Base-by-base conservation (phyloP, 148 eudicot species). In the Cornus kousa region DNA sequence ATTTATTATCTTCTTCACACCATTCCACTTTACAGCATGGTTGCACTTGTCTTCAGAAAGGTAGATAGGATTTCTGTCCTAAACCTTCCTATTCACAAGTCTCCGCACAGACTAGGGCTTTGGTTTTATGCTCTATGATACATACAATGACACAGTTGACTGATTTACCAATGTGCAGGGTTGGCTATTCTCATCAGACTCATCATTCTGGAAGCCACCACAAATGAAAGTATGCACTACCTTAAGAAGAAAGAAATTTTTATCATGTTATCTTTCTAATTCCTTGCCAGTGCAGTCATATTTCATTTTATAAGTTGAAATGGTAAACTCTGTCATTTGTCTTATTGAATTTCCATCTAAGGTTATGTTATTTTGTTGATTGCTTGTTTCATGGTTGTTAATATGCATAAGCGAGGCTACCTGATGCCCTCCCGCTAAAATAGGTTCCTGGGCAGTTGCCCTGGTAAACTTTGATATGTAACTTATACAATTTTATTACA, bases 161-260 rank as follows among this genome's bases (percentile, higher is more conserved):
- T 72, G 24, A 57, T 75, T 70, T 10, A 24, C 59, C 35, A 28
- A 69, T 74, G 16, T 88, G 86, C 91, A 97, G 99, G 99, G 99
- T 71, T 97, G 99, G 99, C 91, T 97, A 62, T 97, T 97, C 81
- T 97, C 90, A 83, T 86, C 99, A 62, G 97, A 90, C 67, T 92
- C 98, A 33, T 76, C 88, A 74, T 97, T 92, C 79, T 97, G 99
- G 99, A 92, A 97, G 85, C 97, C 97, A 33, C 94, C 92, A 78
- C 99, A 97, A 85, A 97, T 89, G 94, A 76, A 97, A 89, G 99
- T 97, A 91, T 81, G 94, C 79, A 74, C 72, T 79, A 9, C 33
- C 6, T 12, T 71, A 31, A 43, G 77, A 39, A 14, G 33, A 31
- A 57, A 39, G 77, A 77, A 37, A 59, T 50, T 77, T 40, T 24